A percentile compares a stretch with the other conserved stretches of the same genome.
These are phyloP conservation scores for Capsicum chinense DNA, from an alignment of 257 asterid genomes.

Conservation along the genomic window DNA sequence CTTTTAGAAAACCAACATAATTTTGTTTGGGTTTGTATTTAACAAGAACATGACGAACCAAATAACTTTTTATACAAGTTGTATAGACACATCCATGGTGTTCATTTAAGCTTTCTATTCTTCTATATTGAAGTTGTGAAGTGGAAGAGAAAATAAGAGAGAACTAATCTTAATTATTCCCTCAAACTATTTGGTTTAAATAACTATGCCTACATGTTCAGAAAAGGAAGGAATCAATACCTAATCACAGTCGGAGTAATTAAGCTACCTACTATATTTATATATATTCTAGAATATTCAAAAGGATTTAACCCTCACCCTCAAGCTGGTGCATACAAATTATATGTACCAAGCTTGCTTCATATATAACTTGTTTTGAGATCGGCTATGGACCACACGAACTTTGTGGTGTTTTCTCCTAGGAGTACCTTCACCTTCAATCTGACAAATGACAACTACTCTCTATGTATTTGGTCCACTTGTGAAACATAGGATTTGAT, in stretches of 20 bases:
- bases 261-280: neutral
- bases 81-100: constrained; percentile 4
- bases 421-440: neutral
- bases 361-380: neutral
- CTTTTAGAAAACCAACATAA: neutral
- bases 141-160: neutral
- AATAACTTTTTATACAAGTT: neutral
- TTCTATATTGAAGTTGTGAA: neutral
- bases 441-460: neutral
- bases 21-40: neutral
- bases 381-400: neutral
- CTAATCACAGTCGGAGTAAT: constrained; percentile 2
- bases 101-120: neutral
- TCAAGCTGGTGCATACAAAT: neutral
- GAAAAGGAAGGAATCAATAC: neutral
- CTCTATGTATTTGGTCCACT: neutral
- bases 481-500: neutral
- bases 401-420: neutral
- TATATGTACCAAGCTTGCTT: neutral
- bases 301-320: neutral
- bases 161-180: neutral
- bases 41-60: neutral
- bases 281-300: neutral
- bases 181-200: neutral
- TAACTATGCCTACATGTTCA: neutral